Conservation (phyloP, 495 filamentous ascomycete genomes). For the Aspergillus biplanus region DNA sequence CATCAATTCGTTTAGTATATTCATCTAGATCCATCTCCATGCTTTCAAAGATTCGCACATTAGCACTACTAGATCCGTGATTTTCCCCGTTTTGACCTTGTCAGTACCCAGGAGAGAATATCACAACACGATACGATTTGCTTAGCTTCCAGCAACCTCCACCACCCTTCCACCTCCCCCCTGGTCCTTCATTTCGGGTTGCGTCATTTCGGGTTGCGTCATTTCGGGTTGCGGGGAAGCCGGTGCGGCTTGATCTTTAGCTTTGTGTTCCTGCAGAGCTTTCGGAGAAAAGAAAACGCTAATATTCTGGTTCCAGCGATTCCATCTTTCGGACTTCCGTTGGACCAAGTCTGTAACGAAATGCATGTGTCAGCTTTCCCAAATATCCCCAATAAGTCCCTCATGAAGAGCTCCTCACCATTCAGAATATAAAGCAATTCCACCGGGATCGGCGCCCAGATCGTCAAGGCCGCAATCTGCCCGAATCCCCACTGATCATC, state of each 20-base stretch:
- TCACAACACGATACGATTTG: not conserved
- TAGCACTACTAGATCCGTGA: too few species aligned
- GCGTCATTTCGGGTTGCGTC: not conserved
- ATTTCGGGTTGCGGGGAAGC: not conserved
- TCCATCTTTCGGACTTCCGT: slow-evolving; percentile 9
- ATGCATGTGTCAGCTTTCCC: not conserved
- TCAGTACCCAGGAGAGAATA: too few species aligned
- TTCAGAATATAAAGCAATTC: slow-evolving; percentile 14
- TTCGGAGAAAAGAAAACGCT: slow-evolving; percentile 9
- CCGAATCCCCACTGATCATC: slow-evolving; percentile 19
- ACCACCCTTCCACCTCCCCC: not conserved
- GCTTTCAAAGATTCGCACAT: too few species aligned
- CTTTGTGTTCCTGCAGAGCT: not conserved
- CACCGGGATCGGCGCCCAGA: slow-evolving; percentile 14
- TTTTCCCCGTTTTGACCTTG: too few species aligned
- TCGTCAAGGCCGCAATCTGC: slow-evolving; percentile 17
- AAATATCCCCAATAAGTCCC: not conserved
- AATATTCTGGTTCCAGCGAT: slow-evolving; percentile 3
- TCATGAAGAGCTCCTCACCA: not conserved
- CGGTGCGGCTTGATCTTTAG: not conserved
- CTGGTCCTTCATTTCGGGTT: slow-evolving; percentile 14
- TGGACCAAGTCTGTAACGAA: slow-evolving; percentile 8
- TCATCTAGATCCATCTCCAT: too few species aligned
- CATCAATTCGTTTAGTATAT: too few species aligned
- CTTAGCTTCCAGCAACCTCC: slow-evolving; percentile 8